Percentiles rank a stretch among this genome's conserved stretches.
These are phyloP conservation scores for Tolypocladium sp. DNA, from an alignment of 2,329 filamentous ascomycete genomes.

Conservation along the genomic window DNA sequence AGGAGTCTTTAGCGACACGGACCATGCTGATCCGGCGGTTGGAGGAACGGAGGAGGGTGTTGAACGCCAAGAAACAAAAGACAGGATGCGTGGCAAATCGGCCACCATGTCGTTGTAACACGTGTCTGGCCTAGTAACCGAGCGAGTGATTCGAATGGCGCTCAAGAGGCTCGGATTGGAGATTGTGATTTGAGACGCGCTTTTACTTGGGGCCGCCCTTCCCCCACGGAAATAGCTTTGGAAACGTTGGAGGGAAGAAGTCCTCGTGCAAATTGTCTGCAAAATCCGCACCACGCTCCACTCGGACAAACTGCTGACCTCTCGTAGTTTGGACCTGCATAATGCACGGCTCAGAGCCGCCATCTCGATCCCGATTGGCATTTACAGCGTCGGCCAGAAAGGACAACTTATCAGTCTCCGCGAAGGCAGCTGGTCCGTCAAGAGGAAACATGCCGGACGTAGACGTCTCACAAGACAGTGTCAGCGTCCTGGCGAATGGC, in stretches of 20 bases:
- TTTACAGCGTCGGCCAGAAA: too few relatives aligned
- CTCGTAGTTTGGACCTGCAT: too few relatives aligned
- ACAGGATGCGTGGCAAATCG: not conserved
- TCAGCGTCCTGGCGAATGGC: too few relatives aligned
- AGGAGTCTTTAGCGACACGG: not conserved
- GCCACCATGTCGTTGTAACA: not conserved
- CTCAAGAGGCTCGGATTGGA: not conserved
- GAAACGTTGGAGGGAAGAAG: not conserved
- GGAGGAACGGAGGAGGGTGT: not conserved
- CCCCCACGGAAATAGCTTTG: not conserved
- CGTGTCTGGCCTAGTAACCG: not conserved
- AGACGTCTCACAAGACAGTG: too few relatives aligned
- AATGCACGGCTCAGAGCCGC: too few relatives aligned
- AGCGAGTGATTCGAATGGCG: not conserved
- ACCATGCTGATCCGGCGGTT: not conserved
- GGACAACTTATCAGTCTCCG: too few relatives aligned
- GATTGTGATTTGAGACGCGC: not conserved
- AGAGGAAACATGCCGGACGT: too few relatives aligned
- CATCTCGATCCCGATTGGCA: too few relatives aligned
- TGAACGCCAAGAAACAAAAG: not conserved
- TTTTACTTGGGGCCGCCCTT: not conserved
- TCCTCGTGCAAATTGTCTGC: not conserved
- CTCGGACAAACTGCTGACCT: too few relatives aligned
- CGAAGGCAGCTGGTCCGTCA: too few relatives aligned
- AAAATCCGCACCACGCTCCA: not conserved